Base-by-base conservation (phyloP, 805 yeast species). In the Myxozyma lipomycoides region DNA sequence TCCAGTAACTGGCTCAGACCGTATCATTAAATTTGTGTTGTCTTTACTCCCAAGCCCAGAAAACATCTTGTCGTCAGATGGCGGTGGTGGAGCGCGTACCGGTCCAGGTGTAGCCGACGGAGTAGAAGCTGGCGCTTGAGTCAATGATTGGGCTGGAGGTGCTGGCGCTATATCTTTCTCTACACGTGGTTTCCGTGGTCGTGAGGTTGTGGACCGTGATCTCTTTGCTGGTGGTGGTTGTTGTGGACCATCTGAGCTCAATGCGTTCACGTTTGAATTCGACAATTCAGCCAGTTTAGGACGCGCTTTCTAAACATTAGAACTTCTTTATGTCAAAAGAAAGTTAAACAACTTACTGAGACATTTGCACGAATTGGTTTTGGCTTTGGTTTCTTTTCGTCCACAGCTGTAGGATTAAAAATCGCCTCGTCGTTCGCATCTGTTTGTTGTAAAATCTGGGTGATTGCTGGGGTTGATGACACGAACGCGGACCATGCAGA, bases 401-500 rank as follows among this genome's bases (percentile, higher is more conserved):
- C 10, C 9, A 5, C 5, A 9, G n/a, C 12, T 39, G 30, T 23
- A 48, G 18, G 4, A 48, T 54, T 18, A 37, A 46, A 49, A 6
- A 46, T 46, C 39, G 38, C 49, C 10, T 39, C 35, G 17, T 30
- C 41, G 23, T 9, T 15, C 30, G 17, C 37, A 12, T 41, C 32
- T 12, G 32, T 9, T 28, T 28, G 32, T 12, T 28, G 12, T 9
- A 28, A 12, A 7, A 28, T 28, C 32, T 28, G 32, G 32, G 51
- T 21, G 7, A 55, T 42, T 1, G 42, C 39, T 4, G 61, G 61
- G 18, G 51, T 49, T 17, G 59, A 24, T 12, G 52, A 28, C 21
- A 57, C 22, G 28, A 57, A 57, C 12, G 46, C 23, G 15, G 59
- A 35, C 61, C 61, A 57, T 9, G 25, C 42, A 12, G 57, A 28